Percentiles rank a stretch among this genome's conserved stretches.
phyloP scores from a whole-genome alignment of 169 alveolate species.

The Neospora caninum region DNA sequence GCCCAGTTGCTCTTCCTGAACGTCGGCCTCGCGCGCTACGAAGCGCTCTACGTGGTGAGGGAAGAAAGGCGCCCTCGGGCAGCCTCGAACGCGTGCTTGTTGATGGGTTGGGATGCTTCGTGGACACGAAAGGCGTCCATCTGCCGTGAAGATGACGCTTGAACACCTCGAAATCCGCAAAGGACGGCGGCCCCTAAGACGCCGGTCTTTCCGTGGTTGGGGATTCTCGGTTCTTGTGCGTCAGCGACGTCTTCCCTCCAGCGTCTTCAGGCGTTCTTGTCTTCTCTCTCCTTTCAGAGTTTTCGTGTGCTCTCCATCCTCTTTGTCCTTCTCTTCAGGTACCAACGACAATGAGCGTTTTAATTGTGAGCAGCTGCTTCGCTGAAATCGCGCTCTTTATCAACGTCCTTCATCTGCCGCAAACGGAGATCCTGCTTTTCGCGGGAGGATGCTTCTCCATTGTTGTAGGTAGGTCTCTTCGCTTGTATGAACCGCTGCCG shows the following conservation, averaged over 20 bases:
- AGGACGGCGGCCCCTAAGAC: too few species aligned
- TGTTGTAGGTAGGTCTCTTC: background rate
- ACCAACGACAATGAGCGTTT: constrained; percentile 24
- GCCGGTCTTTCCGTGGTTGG: too few species aligned
- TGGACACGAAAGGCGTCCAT: too few species aligned
- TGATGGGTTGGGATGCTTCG: too few species aligned
- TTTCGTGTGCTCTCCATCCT: background rate
- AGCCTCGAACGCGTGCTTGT: too few species aligned
- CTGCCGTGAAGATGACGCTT: too few species aligned
- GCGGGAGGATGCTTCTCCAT: constrained; percentile 11
- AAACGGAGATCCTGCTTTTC: background rate
- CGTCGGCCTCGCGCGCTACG: constrained; percentile 40
- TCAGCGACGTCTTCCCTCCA: background rate
- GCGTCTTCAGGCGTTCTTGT: background rate
- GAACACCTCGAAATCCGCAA: too few species aligned
- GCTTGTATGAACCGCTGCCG: too few species aligned
- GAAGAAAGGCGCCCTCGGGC: too few species aligned
- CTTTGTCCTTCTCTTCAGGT: background rate
- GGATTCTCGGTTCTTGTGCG: too few species aligned
- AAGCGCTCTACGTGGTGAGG: constrained; percentile 38
- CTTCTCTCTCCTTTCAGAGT: background rate
- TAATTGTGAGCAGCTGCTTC: constrained; percentile 38
- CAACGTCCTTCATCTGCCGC: background rate
- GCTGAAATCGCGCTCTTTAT: constrained; percentile 19
- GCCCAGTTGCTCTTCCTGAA: constrained; percentile 29